phyloP scores from a whole-genome alignment of 164 flowering plant genomes.

The Kalanchoe fedtschenkoi region DNA sequence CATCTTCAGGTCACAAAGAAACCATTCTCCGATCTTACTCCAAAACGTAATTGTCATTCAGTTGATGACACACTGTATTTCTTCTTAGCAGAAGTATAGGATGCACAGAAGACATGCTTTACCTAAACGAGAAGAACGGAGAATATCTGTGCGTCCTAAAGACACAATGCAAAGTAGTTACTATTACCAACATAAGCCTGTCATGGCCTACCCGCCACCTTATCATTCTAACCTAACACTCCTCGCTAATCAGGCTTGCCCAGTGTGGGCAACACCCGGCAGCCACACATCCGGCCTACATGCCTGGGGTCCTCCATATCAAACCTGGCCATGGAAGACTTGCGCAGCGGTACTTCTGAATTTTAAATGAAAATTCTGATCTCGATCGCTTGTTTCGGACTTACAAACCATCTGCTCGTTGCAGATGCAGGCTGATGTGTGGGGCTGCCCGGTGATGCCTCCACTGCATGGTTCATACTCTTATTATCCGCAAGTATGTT shows the following conservation, averaged over 20 bases:
- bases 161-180: slow-evolving; percentile 27
- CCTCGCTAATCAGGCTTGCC: slow-evolving; percentile 26
- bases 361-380: background rate
- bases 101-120: slow-evolving; percentile 57
- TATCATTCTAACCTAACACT: slow-evolving; percentile 26
- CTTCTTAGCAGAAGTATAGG: slow-evolving; percentile 27
- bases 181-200: slow-evolving; percentile 32
- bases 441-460: slow-evolving; percentile 72
- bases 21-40: background rate
- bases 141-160: slow-evolving; percentile 33
- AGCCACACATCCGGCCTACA: slow-evolving; percentile 24
- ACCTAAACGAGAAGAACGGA: slow-evolving; percentile 51
- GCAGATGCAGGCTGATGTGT: slow-evolving; percentile 67
- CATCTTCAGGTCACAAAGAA: slow-evolving; percentile 58
- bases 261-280: slow-evolving; percentile 52
- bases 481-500: slow-evolving; percentile 35
- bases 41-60: background rate
- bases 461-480: slow-evolving; percentile 18
- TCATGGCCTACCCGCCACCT: slow-evolving; percentile 51
- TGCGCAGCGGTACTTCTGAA: slow-evolving; percentile 30
- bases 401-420: background rate
- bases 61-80: background rate
- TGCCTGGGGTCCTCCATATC: slow-evolving; percentile 44
- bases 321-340: slow-evolving; percentile 45
- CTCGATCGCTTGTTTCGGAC: background rate